A percentile compares a stretch with the other conserved stretches of the same genome.
These are phyloP conservation scores for Trichoderma virens DNA, from an alignment of 495 filamentous ascomycete genomes.

Conservation along the genomic window DNA sequence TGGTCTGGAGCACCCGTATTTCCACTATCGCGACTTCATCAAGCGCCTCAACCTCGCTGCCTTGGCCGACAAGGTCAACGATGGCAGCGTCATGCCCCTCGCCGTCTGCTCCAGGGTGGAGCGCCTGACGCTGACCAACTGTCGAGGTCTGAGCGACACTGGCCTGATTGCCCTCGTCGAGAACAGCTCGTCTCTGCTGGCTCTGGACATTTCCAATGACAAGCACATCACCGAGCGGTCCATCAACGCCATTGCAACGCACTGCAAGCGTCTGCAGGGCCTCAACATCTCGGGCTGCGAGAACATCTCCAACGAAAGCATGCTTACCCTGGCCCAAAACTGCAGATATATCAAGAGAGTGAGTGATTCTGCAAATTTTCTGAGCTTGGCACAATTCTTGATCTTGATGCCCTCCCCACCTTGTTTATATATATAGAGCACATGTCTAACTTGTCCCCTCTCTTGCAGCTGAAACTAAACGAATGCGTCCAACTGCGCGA, in stretches of 20 bases:
- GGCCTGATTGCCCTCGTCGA: conserved; percentile 74
- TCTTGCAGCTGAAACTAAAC: conserved; percentile 79
- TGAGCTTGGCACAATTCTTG: neutral
- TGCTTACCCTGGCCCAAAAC: conserved; percentile 72
- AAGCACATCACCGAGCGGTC: conserved; percentile 74
- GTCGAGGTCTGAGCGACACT: conserved; percentile 71
- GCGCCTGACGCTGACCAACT: conserved; percentile 88
- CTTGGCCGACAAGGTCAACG: conserved; percentile 68
- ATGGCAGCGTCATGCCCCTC: conserved; percentile 81
- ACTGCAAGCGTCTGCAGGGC: conserved; percentile 81
- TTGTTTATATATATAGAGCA: neutral
- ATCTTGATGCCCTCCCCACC: neutral
- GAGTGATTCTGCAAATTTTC: conserved; percentile 23
- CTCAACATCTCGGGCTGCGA: conserved; percentile 86
- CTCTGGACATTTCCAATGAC: conserved; percentile 82
- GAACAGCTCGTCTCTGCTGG: conserved; percentile 73
- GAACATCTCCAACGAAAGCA: conserved; percentile 75
- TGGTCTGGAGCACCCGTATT: conserved; percentile 59
- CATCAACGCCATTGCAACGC: conserved; percentile 67
- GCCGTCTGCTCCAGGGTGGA: conserved; percentile 83
- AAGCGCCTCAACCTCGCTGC: conserved; percentile 83
- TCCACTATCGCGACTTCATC: conserved; percentile 78
- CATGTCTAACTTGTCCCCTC: conserved; percentile 19
- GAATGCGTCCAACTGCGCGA: conserved; percentile 75
- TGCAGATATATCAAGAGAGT: conserved; percentile 87